phyloP scores from a whole-genome alignment of 352 stramenopile genomes.

The Globisporangium spiculum region DNA sequence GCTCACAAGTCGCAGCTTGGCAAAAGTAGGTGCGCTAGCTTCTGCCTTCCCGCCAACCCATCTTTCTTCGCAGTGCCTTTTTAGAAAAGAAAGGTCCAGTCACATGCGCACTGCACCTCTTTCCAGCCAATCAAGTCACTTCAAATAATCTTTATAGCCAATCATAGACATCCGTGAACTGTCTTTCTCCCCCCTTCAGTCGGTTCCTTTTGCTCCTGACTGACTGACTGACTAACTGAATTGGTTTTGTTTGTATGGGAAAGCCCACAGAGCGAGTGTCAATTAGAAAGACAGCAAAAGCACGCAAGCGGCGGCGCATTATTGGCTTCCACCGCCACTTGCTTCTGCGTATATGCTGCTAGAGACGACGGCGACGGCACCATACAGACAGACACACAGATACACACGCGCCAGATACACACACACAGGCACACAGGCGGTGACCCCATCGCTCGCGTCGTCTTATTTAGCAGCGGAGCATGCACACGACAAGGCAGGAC shows the following conservation, averaged over 20 bases:
- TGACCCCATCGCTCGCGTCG: neutral
- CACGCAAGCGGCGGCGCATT: neutral
- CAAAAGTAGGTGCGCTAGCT: neutral
- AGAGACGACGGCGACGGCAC: neutral
- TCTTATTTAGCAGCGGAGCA: conserved; percentile 6
- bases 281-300: conserved; percentile 3
- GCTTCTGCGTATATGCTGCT: neutral
- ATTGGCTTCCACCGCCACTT: neutral
- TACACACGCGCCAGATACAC: neutral
- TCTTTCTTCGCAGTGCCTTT: conserved; percentile 1
- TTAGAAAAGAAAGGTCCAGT: conserved; percentile 7
- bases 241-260: neutral
- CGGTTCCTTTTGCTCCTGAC: neutral
- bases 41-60: neutral
- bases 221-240: neutral
- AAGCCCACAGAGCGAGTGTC: neutral
- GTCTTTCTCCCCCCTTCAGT: conserved; percentile 1
- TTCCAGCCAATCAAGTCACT: neutral
- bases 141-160: neutral
- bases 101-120: neutral
- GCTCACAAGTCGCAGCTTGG: neutral
- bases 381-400: neutral
- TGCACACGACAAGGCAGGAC: conserved; percentile 15
- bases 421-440: neutral
- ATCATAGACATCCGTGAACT: neutral